A percentile compares a stretch with the other conserved stretches of the same genome.
Evolutionary conservation across 225 moss, liverwort and hornwort species (phyloP).

Genomic region (Marchantia polymorpha): DNA sequence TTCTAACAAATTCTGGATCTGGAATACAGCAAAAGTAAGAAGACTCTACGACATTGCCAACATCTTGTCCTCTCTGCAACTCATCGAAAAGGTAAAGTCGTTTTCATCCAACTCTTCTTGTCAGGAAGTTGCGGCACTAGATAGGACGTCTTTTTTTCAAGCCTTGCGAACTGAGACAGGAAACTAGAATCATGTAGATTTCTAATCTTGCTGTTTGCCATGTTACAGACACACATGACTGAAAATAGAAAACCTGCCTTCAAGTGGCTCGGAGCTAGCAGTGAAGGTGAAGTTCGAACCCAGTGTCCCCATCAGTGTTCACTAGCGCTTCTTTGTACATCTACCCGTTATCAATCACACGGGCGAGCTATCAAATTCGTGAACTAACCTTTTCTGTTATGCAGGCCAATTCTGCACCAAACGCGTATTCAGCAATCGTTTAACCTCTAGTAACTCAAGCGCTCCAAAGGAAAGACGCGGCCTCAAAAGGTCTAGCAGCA

Average conservation of each 20-base stretch:
- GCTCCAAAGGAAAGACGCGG: conserved; percentile 33
- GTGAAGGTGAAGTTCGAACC: conserved; percentile 41
- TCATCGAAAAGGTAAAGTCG: conserved; percentile 83
- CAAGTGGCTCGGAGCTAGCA: conserved; percentile 82
- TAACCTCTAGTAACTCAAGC: neutral
- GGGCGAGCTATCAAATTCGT: too few relatives aligned
- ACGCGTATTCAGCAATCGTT: conserved; percentile 25
- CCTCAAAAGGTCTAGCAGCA: conserved; percentile 32
- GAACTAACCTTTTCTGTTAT: neutral
- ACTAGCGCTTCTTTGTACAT: neutral
- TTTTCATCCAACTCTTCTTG: too few relatives aligned
- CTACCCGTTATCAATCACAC: too few relatives aligned
- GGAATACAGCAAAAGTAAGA: conserved; percentile 85
- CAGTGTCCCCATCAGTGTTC: neutral
- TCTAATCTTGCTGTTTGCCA: neutral
- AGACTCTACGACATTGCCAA: conserved; percentile 97
- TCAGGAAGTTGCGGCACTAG: neutral
- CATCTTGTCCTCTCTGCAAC: conserved; percentile 86
- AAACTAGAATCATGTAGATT: too few relatives aligned
- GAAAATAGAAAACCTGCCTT: conserved; percentile 94
- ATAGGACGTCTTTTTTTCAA: neutral
- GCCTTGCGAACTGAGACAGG: neutral
- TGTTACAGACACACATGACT: conserved; percentile 74
- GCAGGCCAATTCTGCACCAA: conserved; percentile 1
- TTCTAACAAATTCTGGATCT: neutral